Percentiles rank a stretch among this genome's conserved stretches.
Evolutionary conservation across 2,329 filamentous ascomycete genomes (phyloP).

Genomic region (Colletotrichum nymphaeae): DNA sequence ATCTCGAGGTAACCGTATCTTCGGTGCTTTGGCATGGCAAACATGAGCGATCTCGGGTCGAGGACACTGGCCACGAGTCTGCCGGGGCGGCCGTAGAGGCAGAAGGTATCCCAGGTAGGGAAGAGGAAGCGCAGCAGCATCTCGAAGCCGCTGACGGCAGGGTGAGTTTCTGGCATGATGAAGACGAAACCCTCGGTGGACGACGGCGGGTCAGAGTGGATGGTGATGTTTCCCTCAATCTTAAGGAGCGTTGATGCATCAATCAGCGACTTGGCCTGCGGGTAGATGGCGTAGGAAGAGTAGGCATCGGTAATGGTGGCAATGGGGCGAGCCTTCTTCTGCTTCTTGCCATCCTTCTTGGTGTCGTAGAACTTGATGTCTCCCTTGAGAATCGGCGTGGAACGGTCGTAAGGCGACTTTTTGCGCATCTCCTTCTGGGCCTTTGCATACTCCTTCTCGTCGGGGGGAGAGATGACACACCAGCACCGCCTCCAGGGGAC

Average conservation of each 20-base stretch:
- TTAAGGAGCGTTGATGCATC: conserved; percentile 95
- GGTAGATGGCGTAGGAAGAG: conserved; percentile 94
- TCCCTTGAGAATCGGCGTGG: conserved; percentile 78
- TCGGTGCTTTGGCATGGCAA: conserved; percentile 91
- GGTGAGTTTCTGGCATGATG: conserved; percentile 93
- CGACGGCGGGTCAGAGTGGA: conserved; percentile 82
- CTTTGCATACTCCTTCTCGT: conserved; percentile 91
- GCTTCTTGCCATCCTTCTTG: conserved; percentile 79
- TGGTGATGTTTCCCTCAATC: conserved; percentile 89
- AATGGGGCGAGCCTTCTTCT: conserved; percentile 90
- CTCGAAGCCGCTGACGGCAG: conserved; percentile 94
- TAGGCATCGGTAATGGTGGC: conserved; percentile 92
- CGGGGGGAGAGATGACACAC: conserved; percentile 92
- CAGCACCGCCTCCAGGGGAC: conserved; percentile 97
- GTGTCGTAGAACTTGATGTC: conserved; percentile 96
- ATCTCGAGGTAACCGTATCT: conserved; percentile 93
- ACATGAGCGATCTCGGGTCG: conserved; percentile 93
- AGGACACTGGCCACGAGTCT: conserved; percentile 88
- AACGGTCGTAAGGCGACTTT: conserved; percentile 84
- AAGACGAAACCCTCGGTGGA: conserved; percentile 95
- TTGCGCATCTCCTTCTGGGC: conserved; percentile 85
- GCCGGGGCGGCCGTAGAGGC: conserved; percentile 88
- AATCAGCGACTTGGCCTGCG: conserved; percentile 91
- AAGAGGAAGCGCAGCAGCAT: conserved; percentile 95
- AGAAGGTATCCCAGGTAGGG: conserved; percentile 93